A percentile compares a stretch with the other conserved stretches of the same genome.
Conservation (phyloP, 768 basidiomycete species). For the Hericium rajendrae region DNA sequence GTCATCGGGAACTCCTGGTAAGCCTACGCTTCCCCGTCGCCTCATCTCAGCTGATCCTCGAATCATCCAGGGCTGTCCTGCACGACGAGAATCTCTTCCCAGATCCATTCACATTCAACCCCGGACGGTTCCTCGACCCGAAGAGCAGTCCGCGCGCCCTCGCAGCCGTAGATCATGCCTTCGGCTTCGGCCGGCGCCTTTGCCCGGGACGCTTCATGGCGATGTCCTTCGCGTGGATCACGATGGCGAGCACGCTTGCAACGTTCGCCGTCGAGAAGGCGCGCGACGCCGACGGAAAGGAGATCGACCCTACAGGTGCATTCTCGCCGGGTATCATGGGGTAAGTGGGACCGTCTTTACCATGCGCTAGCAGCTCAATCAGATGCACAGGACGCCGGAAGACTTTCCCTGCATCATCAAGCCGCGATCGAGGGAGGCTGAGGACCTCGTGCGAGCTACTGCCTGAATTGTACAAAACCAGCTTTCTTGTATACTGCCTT, state of each 20-base stretch:
- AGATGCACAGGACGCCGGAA: slow-evolving; percentile 9
- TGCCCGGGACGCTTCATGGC: slow-evolving; percentile 17
- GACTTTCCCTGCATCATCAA: slow-evolving; percentile 11
- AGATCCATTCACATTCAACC: slow-evolving; percentile 21
- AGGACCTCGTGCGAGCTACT: slow-evolving; percentile 8
- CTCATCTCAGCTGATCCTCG: not conserved
- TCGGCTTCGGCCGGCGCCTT: slow-evolving; percentile 16
- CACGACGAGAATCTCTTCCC: slow-evolving; percentile 20
- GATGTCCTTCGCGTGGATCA: slow-evolving; percentile 10
- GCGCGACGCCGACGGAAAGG: slow-evolving; percentile 8
- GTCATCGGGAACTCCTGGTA: slow-evolving; percentile 14
- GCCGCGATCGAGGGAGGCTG: slow-evolving; percentile 10
- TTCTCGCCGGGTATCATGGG: slow-evolving; percentile 12
- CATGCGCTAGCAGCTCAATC: not conserved
- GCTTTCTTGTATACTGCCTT: not conserved
- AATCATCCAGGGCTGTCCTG: slow-evolving; percentile 10
- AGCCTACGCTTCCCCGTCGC: not conserved
- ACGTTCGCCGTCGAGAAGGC: slow-evolving; percentile 10
- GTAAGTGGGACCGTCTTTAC: slow-evolving; percentile 2
- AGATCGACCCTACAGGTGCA: slow-evolving; percentile 9
- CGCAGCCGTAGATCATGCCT: slow-evolving; percentile 12
- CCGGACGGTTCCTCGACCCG: slow-evolving; percentile 19
- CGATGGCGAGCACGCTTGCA: slow-evolving; percentile 13
- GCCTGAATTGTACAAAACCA: not conserved
- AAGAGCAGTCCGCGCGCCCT: slow-evolving; percentile 5